Percentiles rank a stretch among this genome's conserved stretches.
Conservation (phyloP, 176 grass and related monocot species). For the Hyparrhenia diplandra region DNA sequence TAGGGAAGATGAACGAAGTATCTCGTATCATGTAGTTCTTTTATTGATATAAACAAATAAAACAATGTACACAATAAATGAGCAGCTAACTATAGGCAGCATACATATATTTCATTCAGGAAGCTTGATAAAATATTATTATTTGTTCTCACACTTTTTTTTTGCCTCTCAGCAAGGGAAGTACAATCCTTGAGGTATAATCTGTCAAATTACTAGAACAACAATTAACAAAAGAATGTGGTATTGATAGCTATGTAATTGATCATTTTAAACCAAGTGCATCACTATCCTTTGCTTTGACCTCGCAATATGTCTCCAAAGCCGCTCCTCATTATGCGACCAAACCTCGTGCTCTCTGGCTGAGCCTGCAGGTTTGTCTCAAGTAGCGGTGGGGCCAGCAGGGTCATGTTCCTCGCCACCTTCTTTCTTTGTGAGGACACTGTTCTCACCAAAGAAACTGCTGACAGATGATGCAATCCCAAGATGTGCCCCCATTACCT, state of each 20-base stretch:
- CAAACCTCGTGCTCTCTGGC: conserved; percentile 71
- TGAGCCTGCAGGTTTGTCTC: conserved; percentile 28
- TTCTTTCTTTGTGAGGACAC: conserved; percentile 80
- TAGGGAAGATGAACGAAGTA: too few relatives aligned
- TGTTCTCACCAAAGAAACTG: conserved; percentile 77
- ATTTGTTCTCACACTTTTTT: neutral
- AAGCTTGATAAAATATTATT: neutral
- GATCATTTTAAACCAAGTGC: conserved; percentile 38
- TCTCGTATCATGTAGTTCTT: too few relatives aligned
- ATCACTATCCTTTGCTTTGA: conserved; percentile 59
- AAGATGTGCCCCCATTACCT: conserved; percentile 87
- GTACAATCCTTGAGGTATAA: neutral
- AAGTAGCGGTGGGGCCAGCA: neutral
- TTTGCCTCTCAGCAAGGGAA: neutral
- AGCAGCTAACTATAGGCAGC: neutral
- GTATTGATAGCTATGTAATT: neutral
- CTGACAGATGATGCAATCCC: conserved; percentile 83
- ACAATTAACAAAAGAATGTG: neutral
- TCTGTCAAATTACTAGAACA: neutral
- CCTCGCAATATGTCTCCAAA: conserved; percentile 87
- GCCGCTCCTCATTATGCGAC: conserved; percentile 76
- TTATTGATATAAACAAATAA: too few relatives aligned
- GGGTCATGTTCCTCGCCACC: conserved; percentile 32
- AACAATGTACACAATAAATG: neutral
- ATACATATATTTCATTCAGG: neutral